Conservation (phyloP, 306 rosid genomes). For the Lagenaria siceraria region DNA sequence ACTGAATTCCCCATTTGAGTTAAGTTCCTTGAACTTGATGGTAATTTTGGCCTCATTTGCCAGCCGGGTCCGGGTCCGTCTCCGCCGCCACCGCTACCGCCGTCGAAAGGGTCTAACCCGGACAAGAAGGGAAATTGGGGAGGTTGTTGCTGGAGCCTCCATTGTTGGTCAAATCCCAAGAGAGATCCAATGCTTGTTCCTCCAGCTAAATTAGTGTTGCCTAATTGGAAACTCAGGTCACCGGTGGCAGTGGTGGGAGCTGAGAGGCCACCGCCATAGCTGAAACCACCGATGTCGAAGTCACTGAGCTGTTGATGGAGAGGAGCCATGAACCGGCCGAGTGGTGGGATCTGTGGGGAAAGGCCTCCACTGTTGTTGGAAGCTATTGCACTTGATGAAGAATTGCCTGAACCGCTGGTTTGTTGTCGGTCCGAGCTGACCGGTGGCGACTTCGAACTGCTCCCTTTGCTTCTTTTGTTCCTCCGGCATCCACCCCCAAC, state of each 20-base stretch:
- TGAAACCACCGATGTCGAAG: not conserved
- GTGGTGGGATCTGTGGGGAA: slow-evolving; percentile 11
- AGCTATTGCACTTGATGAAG: slow-evolving; percentile 4
- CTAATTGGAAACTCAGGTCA: slow-evolving; percentile 5
- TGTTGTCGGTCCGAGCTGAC: slow-evolving; percentile 12
- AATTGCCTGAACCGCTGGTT: slow-evolving; percentile 5
- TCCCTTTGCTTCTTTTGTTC: slow-evolving; percentile 14
- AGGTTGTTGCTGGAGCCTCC: slow-evolving; percentile 8
- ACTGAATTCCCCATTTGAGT: slow-evolving; percentile 1
- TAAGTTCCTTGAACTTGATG: not conserved
- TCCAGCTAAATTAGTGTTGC: not conserved
- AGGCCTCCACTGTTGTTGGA: slow-evolving; percentile 5
- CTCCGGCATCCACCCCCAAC: slow-evolving; percentile 15
- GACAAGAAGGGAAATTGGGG: slow-evolving; percentile 12
- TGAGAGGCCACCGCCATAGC: slow-evolving; percentile 1
- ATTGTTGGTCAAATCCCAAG: slow-evolving; percentile 15
- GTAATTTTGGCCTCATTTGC: not conserved
- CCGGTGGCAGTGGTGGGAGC: not conserved
- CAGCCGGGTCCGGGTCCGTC: not conserved
- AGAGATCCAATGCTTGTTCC: slow-evolving; percentile 7
- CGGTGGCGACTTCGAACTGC: slow-evolving; percentile 11
- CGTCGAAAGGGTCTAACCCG: not conserved
- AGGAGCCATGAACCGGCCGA: slow-evolving; percentile 10
- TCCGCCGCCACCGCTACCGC: not conserved
- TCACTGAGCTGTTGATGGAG: slow-evolving; percentile 1